These are phyloP conservation scores for Linnemannia elongata DNA, from an alignment of 192 early-diverging fungal genomes.

Conservation along the genomic window DNA sequence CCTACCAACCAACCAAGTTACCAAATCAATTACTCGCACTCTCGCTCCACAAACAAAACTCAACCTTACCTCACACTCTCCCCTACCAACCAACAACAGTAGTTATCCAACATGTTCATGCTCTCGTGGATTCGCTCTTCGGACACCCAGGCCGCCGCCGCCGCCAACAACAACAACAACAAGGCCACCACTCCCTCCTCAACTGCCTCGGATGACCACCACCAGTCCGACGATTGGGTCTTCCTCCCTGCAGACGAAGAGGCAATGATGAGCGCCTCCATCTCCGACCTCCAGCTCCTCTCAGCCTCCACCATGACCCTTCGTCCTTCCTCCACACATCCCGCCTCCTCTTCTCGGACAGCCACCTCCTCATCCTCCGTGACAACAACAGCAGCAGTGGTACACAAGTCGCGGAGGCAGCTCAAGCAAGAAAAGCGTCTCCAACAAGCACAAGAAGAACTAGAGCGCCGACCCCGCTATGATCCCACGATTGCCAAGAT, in stretches of 20 bases:
- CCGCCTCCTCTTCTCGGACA: slow-evolving; percentile 15
- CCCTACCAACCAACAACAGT: no score
- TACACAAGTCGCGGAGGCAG: slow-evolving; percentile 37
- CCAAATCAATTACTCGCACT: neutral
- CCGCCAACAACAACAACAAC: neutral
- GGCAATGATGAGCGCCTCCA: slow-evolving; percentile 35
- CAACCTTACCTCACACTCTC: no score
- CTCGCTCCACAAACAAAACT: no score
- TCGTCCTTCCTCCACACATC: slow-evolving; percentile 13
- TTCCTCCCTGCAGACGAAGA: slow-evolving; percentile 40
- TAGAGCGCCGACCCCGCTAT: slow-evolving; percentile 34
- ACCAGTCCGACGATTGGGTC: slow-evolving; percentile 46
- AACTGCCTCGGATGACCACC: neutral
- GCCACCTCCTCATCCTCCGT: neutral
- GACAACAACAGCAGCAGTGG: neutral
- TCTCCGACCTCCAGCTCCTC: slow-evolving; percentile 47
- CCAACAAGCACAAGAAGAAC: slow-evolving; percentile 25
- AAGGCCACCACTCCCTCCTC: neutral
- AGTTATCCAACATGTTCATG: neutral
- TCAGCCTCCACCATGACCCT: slow-evolving; percentile 44
- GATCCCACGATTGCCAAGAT: slow-evolving; percentile 46
- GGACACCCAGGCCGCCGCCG: slow-evolving; percentile 18
- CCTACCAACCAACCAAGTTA: slow-evolving; percentile 2
- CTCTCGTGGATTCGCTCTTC: slow-evolving; percentile 55
- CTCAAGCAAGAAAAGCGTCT: slow-evolving; percentile 40